Evolutionary conservation across 1,139 yeast species (phyloP).

Genomic region (Geotrichum siamense): DNA sequence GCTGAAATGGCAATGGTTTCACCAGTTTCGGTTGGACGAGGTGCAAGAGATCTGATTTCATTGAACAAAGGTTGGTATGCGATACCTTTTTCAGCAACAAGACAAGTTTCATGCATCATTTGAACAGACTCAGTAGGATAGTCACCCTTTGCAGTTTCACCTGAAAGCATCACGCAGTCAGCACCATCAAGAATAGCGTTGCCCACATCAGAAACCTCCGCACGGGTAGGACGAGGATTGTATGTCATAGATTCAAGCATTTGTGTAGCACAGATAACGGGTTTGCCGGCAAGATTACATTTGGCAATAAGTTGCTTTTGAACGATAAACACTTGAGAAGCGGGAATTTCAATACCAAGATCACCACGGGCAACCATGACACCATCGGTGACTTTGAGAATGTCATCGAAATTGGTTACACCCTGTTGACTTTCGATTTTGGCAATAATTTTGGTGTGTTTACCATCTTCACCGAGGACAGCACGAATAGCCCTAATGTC

Average conservation of each 20-base stretch:
- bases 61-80: conserved; percentile 82
- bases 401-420: conserved; percentile 97
- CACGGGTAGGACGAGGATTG: conserved; percentile 99
- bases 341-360: conserved; percentile 98
- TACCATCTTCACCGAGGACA: conserved; percentile 95
- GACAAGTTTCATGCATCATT: conserved; percentile 97
- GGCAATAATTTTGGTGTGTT: conserved; percentile 89
- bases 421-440: conserved; percentile 99
- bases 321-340: conserved; percentile 96
- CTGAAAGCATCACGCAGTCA: conserved; percentile 98
- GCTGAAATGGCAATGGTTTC: conserved; percentile 98
- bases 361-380: conserved; percentile 99
- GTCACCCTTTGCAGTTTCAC: conserved; percentile 99
- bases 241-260: conserved; percentile 99
- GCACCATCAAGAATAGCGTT: conserved; percentile 99
- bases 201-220: conserved; percentile 98
- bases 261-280: conserved; percentile 98
- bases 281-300: conserved; percentile 98
- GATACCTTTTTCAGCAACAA: conserved; percentile 95
- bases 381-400: conserved; percentile 91
- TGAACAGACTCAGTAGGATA: conserved; percentile 95
- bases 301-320: conserved; percentile 98
- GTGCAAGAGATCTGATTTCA: conserved; percentile 80
- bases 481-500: conserved; percentile 86
- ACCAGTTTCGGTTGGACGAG: conserved; percentile 84